A percentile compares a stretch with the other conserved stretches of the same genome.
Evolutionary conservation across 306 rosid species (phyloP).

Genomic region (Quercus variabilis): DNA sequence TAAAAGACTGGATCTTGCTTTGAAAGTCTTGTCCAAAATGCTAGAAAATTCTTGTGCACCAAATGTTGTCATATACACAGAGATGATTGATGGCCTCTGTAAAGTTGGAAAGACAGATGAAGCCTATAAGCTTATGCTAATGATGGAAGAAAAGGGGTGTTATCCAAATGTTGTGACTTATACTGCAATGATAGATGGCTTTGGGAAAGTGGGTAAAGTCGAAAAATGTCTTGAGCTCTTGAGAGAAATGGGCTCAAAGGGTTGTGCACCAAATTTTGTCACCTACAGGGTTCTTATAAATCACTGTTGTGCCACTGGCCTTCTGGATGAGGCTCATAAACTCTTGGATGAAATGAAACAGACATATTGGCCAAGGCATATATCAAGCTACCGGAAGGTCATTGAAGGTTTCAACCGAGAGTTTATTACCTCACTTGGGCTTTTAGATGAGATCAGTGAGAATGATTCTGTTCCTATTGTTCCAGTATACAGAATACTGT

Average conservation of each 20-base stretch:
- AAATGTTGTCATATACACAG: constrained; percentile 83
- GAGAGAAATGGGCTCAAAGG: constrained; percentile 70
- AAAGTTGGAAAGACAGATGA: constrained; percentile 74
- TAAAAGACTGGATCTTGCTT: constrained; percentile 66
- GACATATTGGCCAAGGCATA: constrained; percentile 76
- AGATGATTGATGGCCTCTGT: constrained; percentile 85
- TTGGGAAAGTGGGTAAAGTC: constrained; percentile 65
- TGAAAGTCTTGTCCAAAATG: constrained; percentile 82
- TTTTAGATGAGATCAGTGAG: constrained; percentile 60
- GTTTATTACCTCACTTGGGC: constrained; percentile 62
- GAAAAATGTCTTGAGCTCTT: constrained; percentile 70
- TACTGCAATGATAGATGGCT: constrained; percentile 88
- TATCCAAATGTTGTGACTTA: constrained; percentile 83
- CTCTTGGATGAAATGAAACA: constrained; percentile 86
- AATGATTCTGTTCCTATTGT: constrained; percentile 51
- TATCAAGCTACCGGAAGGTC: constrained; percentile 60
- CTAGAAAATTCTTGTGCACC: constrained; percentile 71
- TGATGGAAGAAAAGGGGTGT: constrained; percentile 85
- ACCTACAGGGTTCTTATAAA: constrained; percentile 79
- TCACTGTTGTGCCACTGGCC: constrained; percentile 71
- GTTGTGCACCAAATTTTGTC: constrained; percentile 84
- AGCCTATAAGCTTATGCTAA: constrained; percentile 75
- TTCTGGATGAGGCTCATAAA: constrained; percentile 66
- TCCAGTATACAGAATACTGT: constrained; percentile 55
- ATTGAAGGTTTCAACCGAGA: constrained; percentile 72